Evolutionary conservation across 1,284 basidiomycete species (phyloP).

Genomic region (Apiotrichum montevideense): DNA sequence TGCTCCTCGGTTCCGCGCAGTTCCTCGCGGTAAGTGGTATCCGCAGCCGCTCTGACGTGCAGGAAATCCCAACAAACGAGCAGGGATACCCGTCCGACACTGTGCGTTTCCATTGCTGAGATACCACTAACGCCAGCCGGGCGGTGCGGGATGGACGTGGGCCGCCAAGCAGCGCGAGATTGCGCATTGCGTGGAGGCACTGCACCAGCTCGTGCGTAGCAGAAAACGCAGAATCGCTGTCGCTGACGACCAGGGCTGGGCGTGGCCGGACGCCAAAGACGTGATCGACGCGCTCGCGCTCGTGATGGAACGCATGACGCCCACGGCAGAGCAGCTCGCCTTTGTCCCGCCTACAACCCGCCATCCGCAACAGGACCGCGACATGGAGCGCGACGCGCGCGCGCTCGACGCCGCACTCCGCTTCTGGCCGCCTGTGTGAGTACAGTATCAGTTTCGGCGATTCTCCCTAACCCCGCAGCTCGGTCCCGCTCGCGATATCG

Average conservation of each 20-base stretch:
- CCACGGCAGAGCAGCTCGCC: slow-evolving; percentile 16
- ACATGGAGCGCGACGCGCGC: slow-evolving; percentile 1
- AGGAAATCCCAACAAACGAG: slow-evolving; percentile 35
- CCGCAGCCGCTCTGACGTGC: not conserved
- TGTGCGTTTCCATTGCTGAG: slow-evolving; percentile 6
- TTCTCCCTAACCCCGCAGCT: not conserved
- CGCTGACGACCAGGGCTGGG: slow-evolving; percentile 14
- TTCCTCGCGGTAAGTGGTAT: slow-evolving; percentile 30
- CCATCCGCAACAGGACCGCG: not conserved
- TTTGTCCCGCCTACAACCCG: not conserved
- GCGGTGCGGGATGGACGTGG: slow-evolving; percentile 39
- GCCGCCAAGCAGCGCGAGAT: slow-evolving; percentile 29
- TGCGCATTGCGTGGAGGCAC: slow-evolving; percentile 20
- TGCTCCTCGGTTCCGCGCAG: slow-evolving; percentile 23
- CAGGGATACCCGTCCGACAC: slow-evolving; percentile 35
- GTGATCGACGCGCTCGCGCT: slow-evolving; percentile 18
- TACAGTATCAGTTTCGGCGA: not conserved
- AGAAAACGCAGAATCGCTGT: not conserved
- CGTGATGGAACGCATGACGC: slow-evolving; percentile 26
- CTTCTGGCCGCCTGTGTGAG: slow-evolving; percentile 20
- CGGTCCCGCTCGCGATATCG: not conserved
- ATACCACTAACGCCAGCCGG: slow-evolving; percentile 16
- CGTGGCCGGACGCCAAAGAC: slow-evolving; percentile 26
- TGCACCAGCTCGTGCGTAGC: slow-evolving; percentile 31
- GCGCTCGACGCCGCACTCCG: slow-evolving; percentile 4